Evolutionary conservation across 2,329 filamentous ascomycete genomes (phyloP).

Genomic region (Epicoccum sorghinum): DNA sequence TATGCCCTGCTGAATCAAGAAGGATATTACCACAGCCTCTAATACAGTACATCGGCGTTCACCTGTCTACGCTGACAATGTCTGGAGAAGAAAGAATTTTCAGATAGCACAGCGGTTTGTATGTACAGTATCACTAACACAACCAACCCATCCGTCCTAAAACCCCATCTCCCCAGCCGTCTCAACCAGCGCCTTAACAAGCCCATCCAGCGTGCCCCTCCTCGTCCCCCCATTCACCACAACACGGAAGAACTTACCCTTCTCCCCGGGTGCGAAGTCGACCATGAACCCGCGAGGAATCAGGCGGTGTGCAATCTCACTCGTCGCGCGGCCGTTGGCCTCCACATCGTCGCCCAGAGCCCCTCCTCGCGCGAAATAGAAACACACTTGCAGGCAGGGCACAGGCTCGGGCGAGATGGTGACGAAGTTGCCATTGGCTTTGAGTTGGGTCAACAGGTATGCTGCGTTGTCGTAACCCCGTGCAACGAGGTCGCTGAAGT

Average conservation of each 20-base stretch:
- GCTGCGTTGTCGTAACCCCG: slow-evolving; percentile 73
- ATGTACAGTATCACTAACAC: too few relatives aligned
- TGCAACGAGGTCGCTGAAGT: slow-evolving; percentile 70
- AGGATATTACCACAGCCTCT: too few relatives aligned
- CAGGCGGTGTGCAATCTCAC: slow-evolving; percentile 60
- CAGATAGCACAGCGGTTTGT: too few relatives aligned
- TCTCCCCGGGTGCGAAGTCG: slow-evolving; percentile 67
- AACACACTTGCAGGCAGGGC: slow-evolving; percentile 87
- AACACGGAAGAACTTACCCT: slow-evolving; percentile 71
- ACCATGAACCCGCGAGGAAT: slow-evolving; percentile 71
- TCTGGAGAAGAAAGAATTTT: too few relatives aligned
- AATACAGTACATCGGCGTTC: too few relatives aligned
- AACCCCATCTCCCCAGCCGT: slow-evolving; percentile 44
- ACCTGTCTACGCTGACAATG: too few relatives aligned
- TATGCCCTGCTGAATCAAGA: too few relatives aligned
- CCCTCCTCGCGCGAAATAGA: slow-evolving; percentile 76
- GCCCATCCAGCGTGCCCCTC: slow-evolving; percentile 65
- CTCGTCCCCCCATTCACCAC: slow-evolving; percentile 70
- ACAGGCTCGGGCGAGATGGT: slow-evolving; percentile 78
- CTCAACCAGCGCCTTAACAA: slow-evolving; percentile 65
- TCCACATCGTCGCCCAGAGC: slow-evolving; percentile 52
- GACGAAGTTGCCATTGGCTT: slow-evolving; percentile 64
- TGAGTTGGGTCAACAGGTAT: slow-evolving; percentile 69
- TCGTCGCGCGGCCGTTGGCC: slow-evolving; percentile 63
- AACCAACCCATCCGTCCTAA: slow-evolving; percentile 5